Evolutionary conservation across 192 early-diverging fungal genomes (phyloP), one percentile per base, ranked within the genome.

Genomic region (Coemansia sp.): DNA sequence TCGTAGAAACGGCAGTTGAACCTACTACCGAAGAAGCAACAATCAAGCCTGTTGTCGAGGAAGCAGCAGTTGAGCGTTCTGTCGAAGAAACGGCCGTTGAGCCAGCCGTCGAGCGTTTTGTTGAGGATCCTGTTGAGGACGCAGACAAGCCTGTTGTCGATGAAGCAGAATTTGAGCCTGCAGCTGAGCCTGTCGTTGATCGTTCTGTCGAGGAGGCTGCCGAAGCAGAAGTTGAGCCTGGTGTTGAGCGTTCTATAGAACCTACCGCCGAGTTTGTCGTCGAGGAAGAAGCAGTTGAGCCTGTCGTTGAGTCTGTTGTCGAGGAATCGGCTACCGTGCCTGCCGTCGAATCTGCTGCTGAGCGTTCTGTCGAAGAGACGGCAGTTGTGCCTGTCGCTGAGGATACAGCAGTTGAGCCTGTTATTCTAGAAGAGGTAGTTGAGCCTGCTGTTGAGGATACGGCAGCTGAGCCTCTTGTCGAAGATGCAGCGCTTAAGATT

Each of bases 381-480:
- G 34, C 46, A 62, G 25, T 26, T 17, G 37, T n/a, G n/a, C 59
- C 59, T 50, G 14, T 36, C 17, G 15, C 2, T 4, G 59, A 61
- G 23, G 38, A 40, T 6, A 6, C 14, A 23, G 34, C 46, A 62
- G 25, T 26, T 17, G 37, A 49, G 1, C 7, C 54, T 36, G 54
- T 22, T 34, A 14, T 1, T n/a, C n/a, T n/a, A n/a, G n/a, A n/a
- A n/a, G n/a, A n/a, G n/a, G n/a, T n/a, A n/a, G n/a, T n/a, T 9
- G 54, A 56, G 54, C 5, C 25, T 26, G 17, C 15, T 36, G 17
- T 19, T 3, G 46, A 15, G 6, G 42, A 46, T 5, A 19, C 47
- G 19, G 17, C 47, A 48, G 47, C 8, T 46, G 42, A 46, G 10
- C 15, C 55, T 57, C 12, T 12, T 21, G 21, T 10, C 5, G 42